phyloP scores from a whole-genome alignment of 306 rosid genomes.

The Elaeagnus macrophylla region DNA sequence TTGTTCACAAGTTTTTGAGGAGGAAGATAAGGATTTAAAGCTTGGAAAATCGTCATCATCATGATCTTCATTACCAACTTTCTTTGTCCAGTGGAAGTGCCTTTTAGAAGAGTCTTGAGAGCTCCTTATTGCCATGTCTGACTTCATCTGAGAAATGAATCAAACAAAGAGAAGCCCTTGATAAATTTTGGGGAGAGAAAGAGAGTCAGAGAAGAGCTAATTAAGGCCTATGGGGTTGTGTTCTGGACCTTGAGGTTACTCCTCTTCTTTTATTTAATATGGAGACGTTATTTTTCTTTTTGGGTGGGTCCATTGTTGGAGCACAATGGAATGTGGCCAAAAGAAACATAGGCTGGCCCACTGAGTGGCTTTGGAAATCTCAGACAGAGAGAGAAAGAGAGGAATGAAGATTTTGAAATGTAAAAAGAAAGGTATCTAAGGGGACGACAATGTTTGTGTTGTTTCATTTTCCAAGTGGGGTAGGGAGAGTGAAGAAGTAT shows the following conservation, averaged over 20 bases:
- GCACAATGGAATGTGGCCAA: conserved; percentile 91
- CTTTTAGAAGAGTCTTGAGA: conserved; percentile 65
- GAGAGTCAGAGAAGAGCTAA: conserved; percentile 6
- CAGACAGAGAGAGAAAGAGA: conserved; percentile 31
- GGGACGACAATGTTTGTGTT: conserved; percentile 75
- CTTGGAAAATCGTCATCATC: conserved; percentile 22
- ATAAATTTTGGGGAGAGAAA: conserved; percentile 22
- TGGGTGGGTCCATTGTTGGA: no score
- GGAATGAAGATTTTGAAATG: conserved; percentile 18
- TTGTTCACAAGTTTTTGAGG: conserved; percentile 31
- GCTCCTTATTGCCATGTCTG: conserved; percentile 42
- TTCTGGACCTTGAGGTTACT: conserved; percentile 17
- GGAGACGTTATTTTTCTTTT: no score
- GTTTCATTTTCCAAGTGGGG: conserved; percentile 77
- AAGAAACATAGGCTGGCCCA: conserved; percentile 90
- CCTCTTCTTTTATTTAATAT: background rate
- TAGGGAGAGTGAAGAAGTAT: conserved; percentile 19
- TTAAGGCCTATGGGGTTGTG: conserved; percentile 10
- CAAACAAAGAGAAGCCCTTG: conserved; percentile 19
- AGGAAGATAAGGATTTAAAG: conserved; percentile 44
- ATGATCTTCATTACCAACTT: conserved; percentile 64
- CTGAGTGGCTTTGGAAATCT: conserved; percentile 58
- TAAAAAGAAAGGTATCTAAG: conserved; percentile 78
- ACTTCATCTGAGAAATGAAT: conserved; percentile 37
- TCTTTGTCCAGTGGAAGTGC: conserved; percentile 93